These are phyloP conservation scores for Dryadomyces sulphureus DNA, from an alignment of 2,329 filamentous ascomycete genomes.

Conservation along the genomic window DNA sequence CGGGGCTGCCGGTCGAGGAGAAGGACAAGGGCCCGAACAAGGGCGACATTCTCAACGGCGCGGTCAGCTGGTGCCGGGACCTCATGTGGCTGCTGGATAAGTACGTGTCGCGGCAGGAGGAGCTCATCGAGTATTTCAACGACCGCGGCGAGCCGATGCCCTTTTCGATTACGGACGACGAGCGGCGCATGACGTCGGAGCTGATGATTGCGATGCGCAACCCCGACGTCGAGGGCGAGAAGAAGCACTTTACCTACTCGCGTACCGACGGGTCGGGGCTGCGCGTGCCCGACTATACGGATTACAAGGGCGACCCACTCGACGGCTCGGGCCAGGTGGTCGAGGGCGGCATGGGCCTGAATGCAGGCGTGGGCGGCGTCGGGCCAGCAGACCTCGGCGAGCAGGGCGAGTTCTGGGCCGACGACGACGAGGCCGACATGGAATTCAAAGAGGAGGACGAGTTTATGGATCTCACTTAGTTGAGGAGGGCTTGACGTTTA, in stretches of 20 bases:
- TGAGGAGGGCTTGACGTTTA: neutral
- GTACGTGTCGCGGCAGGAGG: conserved; percentile 79
- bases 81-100: conserved; percentile 92
- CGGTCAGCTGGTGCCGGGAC: conserved; percentile 93
- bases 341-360: conserved; percentile 19
- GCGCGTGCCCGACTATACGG: conserved; percentile 84
- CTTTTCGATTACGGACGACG: conserved; percentile 77
- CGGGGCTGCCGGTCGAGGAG: conserved; percentile 82
- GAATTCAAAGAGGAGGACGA: conserved; percentile 13
- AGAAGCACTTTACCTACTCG: conserved; percentile 55
- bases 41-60: conserved; percentile 92
- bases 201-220: conserved; percentile 74
- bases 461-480: conserved; percentile 11
- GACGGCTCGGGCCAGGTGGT: conserved; percentile 27
- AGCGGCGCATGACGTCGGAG: conserved; percentile 90
- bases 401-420: conserved; percentile 47
- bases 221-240: conserved; percentile 36
- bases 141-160: conserved; percentile 63
- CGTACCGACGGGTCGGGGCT: conserved; percentile 72
- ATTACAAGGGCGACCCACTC: conserved; percentile 69
- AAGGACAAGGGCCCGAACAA: conserved; percentile 99
- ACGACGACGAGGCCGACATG: conserved; percentile 55
- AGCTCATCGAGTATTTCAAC: conserved; percentile 61
- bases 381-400: conserved; percentile 31
- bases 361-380: conserved; percentile 20